A percentile compares a stretch with the other conserved stretches of the same genome.
Evolutionary conservation across 2,329 filamentous ascomycete genomes (phyloP).

Genomic region (Colletotrichum godetiae): DNA sequence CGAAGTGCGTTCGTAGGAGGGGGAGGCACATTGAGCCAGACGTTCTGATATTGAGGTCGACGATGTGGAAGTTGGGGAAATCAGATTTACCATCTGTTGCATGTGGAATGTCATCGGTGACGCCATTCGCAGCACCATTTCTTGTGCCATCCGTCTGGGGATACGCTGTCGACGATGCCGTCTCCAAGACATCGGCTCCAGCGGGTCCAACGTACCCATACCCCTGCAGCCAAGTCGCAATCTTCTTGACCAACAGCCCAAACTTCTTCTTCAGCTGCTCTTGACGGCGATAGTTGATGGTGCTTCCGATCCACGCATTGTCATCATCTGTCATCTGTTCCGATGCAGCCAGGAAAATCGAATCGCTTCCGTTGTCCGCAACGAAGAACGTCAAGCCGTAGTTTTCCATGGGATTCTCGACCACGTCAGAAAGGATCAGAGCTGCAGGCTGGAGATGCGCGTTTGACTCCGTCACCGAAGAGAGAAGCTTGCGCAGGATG

Average conservation of each 20-base stretch:
- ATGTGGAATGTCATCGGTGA: background rate
- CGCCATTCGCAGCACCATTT: background rate
- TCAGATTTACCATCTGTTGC: background rate
- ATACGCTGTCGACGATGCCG: slow-evolving; percentile 13
- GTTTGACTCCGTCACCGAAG: slow-evolving; percentile 44
- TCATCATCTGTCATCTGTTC: slow-evolving; percentile 47
- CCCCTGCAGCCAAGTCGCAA: slow-evolving; percentile 42
- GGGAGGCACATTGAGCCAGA: slow-evolving; percentile 46
- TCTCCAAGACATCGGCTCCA: slow-evolving; percentile 48
- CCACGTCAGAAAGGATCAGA: slow-evolving; percentile 45
- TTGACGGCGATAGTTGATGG: slow-evolving; percentile 46
- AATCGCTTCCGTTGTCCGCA: slow-evolving; percentile 38
- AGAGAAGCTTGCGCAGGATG: slow-evolving; percentile 44
- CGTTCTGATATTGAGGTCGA: slow-evolving; percentile 48
- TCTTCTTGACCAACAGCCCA: slow-evolving; percentile 36
- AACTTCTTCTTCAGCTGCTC: slow-evolving; percentile 43
- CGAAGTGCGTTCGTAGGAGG: slow-evolving; percentile 44
- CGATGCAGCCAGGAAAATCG: slow-evolving; percentile 46
- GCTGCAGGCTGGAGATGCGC: slow-evolving; percentile 45
- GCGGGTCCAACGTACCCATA: slow-evolving; percentile 47
- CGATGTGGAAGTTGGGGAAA: slow-evolving; percentile 40
- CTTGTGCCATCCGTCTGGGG: slow-evolving; percentile 23
- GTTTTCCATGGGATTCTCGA: slow-evolving; percentile 45
- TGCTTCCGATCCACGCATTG: slow-evolving; percentile 48
- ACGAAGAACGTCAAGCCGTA: slow-evolving; percentile 50